These are phyloP conservation scores for Aspergillus fumigatus DNA, from an alignment of 2,329 filamentous ascomycete genomes.

Conservation along the genomic window DNA sequence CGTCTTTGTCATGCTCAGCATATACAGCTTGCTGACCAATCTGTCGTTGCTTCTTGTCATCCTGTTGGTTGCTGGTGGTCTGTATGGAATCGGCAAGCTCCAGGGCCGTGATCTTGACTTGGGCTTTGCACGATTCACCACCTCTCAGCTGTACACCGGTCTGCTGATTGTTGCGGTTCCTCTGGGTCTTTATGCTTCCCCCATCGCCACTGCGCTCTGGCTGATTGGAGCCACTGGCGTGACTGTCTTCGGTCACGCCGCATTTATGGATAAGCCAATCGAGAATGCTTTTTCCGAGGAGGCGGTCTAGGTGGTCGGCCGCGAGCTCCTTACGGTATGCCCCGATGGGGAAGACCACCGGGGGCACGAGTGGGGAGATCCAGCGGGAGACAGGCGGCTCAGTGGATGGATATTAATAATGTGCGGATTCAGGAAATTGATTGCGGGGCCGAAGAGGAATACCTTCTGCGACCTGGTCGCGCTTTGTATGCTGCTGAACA, in stretches of 20 bases:
- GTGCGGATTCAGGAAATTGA: constrained; percentile 38
- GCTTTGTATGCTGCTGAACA: constrained; percentile 13
- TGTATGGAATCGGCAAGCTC: constrained; percentile 88
- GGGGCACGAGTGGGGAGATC: constrained; percentile 69
- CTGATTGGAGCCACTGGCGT: constrained; percentile 93
- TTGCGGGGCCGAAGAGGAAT: constrained; percentile 38
- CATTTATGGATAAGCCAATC: constrained; percentile 96
- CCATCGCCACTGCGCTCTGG: constrained; percentile 84
- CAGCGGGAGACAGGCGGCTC: constrained; percentile 50
- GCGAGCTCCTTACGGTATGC: constrained; percentile 90
- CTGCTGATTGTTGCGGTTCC: constrained; percentile 80
- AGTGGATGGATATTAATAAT: constrained; percentile 48
- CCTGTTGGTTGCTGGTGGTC: constrained; percentile 75
- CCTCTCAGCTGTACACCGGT: constrained; percentile 89
- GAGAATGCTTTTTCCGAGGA: constrained; percentile 99
- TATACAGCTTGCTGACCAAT: constrained; percentile 93
- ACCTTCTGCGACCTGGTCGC: constrained; percentile 20
- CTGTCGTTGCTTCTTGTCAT: constrained; percentile 85
- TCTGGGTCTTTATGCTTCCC: constrained; percentile 77
- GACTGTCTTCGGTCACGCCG: constrained; percentile 88
- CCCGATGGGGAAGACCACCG: constrained; percentile 99
- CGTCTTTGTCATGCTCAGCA: constrained; percentile 88
- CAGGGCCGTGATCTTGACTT: constrained; percentile 84
- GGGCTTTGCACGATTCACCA: constrained; percentile 74
- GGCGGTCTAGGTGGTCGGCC: constrained; percentile 99